Evolutionary conservation across 225 moss, liverwort and hornwort species (phyloP).

Genomic region (Neckera pumila): DNA sequence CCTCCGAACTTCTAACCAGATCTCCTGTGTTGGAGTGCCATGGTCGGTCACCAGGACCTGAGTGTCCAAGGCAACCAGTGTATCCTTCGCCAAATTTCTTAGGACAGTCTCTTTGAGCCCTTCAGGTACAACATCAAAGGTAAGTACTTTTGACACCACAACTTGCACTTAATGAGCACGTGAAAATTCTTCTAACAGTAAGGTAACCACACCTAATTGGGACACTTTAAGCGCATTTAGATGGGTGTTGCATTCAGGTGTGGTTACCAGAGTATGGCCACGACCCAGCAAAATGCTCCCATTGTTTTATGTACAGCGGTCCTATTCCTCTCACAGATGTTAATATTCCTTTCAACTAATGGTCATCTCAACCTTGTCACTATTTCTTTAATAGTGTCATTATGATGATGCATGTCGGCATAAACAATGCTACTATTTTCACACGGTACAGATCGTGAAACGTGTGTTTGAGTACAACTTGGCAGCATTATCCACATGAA

Average conservation of each 20-base stretch:
- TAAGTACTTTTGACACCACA: not conserved
- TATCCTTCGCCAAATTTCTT: conserved; percentile 20
- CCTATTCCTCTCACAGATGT: not conserved
- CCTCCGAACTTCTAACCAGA: not conserved
- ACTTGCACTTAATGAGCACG: not conserved
- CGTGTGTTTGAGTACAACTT: not conserved
- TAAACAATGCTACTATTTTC: not conserved
- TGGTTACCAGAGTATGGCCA: not conserved
- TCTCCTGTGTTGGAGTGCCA: not conserved
- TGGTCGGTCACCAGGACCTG: not conserved
- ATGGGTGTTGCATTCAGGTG: not conserved
- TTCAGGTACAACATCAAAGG: not conserved
- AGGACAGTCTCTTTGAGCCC: not conserved
- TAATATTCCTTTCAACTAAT: not conserved
- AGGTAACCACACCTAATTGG: not conserved
- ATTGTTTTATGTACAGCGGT: not conserved
- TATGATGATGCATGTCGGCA: not conserved
- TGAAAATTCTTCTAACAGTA: not conserved
- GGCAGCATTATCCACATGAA: not conserved
- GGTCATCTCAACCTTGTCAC: not conserved
- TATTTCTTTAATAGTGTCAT: not conserved
- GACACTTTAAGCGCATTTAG: not conserved
- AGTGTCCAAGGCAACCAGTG: conserved; percentile 22
- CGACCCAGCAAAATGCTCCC: not conserved
- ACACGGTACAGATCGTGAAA: not conserved